phyloP scores from a whole-genome alignment of 192 early-diverging fungal genomes.

The Phlyctochytrium bullatum region DNA sequence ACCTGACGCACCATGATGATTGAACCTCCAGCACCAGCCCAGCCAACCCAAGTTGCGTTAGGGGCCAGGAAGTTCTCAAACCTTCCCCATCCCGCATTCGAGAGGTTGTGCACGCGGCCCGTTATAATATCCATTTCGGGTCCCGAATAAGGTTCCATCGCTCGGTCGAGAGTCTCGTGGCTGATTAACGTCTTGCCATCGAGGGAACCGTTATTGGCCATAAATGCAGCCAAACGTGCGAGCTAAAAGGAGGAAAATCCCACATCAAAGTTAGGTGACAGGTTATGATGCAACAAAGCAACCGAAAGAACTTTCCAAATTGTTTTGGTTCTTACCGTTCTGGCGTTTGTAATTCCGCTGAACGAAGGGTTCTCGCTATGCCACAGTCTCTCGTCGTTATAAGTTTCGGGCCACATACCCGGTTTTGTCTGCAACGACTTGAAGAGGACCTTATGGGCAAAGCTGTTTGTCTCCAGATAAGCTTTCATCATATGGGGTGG shows the following conservation, averaged over 20 bases:
- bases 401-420: conserved; percentile 32
- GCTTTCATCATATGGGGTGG: conserved; percentile 8
- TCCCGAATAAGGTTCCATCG: conserved; percentile 16
- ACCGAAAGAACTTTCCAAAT: neutral
- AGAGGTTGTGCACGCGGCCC: neutral
- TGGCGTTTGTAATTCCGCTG: conserved; percentile 55
- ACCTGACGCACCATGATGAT: conserved; percentile 33
- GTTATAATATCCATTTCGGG: conserved; percentile 18
- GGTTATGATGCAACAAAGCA: conserved; percentile 4
- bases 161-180: conserved; percentile 22
- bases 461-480: conserved; percentile 1
- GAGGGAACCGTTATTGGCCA: conserved; percentile 59
- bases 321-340: conserved; percentile 28
- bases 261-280: no score
- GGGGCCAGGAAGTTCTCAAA: conserved; percentile 1
- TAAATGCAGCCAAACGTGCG: conserved; percentile 59
- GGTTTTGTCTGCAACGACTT: conserved; percentile 24
- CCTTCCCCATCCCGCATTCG: conserved; percentile 10
- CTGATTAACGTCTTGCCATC: conserved; percentile 27
- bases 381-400: conserved; percentile 37
- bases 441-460: conserved; percentile 29
- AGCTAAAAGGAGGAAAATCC: conserved; percentile 25
- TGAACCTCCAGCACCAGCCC: conserved; percentile 64
- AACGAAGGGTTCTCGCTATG: conserved; percentile 45
- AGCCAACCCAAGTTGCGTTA: conserved; percentile 45